Percentiles rank a stretch among this genome's conserved stretches.
phyloP scores from a whole-genome alignment of 208 protist species.

The Crithidia fasciculata region DNA sequence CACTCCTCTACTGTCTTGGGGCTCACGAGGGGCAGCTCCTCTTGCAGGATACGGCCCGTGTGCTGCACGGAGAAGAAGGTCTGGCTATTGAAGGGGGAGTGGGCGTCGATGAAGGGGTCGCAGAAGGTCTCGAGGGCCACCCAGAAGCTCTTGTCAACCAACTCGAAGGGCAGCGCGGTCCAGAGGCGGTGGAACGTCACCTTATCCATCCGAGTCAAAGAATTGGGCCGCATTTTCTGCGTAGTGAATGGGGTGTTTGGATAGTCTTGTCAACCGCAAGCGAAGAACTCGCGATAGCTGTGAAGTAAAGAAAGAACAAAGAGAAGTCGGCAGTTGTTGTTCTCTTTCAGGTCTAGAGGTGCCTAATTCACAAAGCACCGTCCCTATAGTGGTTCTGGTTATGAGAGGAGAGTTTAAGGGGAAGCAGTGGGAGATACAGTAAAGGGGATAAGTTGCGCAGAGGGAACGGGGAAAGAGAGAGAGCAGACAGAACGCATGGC shows the following conservation, averaged over 20 bases:
- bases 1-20: conserved; percentile 36
- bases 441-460: too few species aligned
- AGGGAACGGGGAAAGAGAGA: too few species aligned
- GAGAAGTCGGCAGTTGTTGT: too few species aligned
- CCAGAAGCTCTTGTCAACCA: conserved; percentile 74
- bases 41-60: conserved; percentile 40
- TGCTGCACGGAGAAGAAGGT: conserved; percentile 58
- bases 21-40: conserved; percentile 43
- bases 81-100: conserved; percentile 51
- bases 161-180: conserved; percentile 50
- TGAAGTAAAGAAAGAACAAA: too few species aligned
- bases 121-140: conserved; percentile 58
- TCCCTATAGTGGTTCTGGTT: too few species aligned
- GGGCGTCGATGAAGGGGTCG: conserved; percentile 41
- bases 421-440: too few species aligned
- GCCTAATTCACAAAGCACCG: too few species aligned
- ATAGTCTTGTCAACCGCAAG: neutral
- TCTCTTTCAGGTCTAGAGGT: too few species aligned
- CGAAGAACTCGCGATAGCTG: too few species aligned
- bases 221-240: conserved; percentile 13
- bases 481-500: too few species aligned
- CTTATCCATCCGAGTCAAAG: conserved; percentile 33
- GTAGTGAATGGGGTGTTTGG: neutral
- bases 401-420: too few species aligned
- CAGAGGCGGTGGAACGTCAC: conserved; percentile 49